Conservation (phyloP, 495 filamentous ascomycete species). For the Acidiella bohemica region DNA sequence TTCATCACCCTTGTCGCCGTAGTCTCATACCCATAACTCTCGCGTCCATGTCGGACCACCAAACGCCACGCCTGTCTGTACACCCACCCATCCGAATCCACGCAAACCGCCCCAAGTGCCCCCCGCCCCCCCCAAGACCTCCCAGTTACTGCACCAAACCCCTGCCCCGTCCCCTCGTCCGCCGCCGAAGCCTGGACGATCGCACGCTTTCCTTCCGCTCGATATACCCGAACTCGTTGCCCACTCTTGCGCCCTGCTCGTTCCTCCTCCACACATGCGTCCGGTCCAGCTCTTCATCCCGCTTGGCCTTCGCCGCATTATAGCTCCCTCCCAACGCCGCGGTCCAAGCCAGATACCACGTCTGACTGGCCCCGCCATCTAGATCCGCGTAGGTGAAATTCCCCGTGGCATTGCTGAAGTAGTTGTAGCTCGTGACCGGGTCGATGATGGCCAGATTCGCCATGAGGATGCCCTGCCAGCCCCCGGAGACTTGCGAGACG, state of each 20-base stretch:
- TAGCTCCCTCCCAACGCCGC: constrained; percentile 38
- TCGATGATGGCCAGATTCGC: constrained; percentile 71
- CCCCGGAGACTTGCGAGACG: constrained; percentile 7
- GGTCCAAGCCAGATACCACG: constrained; percentile 78
- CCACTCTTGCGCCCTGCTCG: neutral
- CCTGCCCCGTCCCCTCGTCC: constrained; percentile 6
- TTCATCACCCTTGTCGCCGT: too few relatives aligned
- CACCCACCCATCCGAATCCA: too few relatives aligned
- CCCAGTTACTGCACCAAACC: too few relatives aligned
- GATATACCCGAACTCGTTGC: constrained; percentile 4
- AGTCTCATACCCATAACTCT: too few relatives aligned
- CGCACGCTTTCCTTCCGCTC: neutral
- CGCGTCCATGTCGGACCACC: too few relatives aligned
- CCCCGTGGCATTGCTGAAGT: constrained; percentile 44
- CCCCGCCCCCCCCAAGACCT: too few relatives aligned
- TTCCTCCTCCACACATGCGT: neutral
- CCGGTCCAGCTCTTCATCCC: neutral
- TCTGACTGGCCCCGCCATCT: constrained; percentile 73
- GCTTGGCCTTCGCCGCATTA: neutral
- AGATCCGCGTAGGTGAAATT: constrained; percentile 60
- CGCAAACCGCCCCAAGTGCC: too few relatives aligned
- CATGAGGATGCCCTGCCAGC: constrained; percentile 53
- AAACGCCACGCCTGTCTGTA: too few relatives aligned
- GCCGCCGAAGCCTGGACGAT: constrained; percentile 12
- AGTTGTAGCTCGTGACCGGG: constrained; percentile 53